These are phyloP conservation scores for Eucalyptus marginata DNA, from an alignment of 345 rosid genomes.

Conservation along the genomic window DNA sequence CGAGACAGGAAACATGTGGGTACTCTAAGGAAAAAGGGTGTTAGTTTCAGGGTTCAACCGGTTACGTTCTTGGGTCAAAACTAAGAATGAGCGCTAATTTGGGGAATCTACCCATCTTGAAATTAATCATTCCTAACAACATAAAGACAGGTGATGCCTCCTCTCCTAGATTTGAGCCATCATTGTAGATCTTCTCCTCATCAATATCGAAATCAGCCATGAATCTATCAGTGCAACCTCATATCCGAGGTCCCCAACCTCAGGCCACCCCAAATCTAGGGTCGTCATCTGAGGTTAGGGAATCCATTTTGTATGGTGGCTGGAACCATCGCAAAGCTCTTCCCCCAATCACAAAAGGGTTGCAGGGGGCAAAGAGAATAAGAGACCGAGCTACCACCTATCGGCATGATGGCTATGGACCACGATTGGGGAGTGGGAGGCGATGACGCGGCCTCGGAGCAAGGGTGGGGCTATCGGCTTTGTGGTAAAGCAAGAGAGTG, in stretches of 20 bases:
- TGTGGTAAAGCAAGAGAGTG: neutral
- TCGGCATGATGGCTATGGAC: neutral
- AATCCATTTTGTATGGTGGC: neutral
- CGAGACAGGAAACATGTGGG: neutral
- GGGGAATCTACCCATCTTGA: rapidly evolving
- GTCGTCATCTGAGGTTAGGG: neutral
- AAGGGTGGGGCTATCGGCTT: neutral
- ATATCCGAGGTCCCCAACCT: neutral
- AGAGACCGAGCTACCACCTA: neutral
- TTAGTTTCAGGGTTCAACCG: neutral
- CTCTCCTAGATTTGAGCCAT: neutral
- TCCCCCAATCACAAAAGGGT: neutral
- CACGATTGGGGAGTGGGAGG: neutral
- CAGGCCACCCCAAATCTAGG: neutral
- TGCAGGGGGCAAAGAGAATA: neutral
- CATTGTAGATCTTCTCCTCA: rapidly evolving
- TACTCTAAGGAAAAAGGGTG: neutral
- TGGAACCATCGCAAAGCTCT: neutral
- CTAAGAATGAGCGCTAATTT: rapidly evolving
- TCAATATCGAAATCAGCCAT: neutral
- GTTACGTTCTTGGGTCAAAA: neutral
- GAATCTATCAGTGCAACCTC: neutral
- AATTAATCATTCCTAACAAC: neutral
- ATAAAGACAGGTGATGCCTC: neutral
- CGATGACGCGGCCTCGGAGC: neutral